These are phyloP conservation scores for Lotmaria passim DNA, from an alignment of 208 protist species.

Conservation along the genomic window DNA sequence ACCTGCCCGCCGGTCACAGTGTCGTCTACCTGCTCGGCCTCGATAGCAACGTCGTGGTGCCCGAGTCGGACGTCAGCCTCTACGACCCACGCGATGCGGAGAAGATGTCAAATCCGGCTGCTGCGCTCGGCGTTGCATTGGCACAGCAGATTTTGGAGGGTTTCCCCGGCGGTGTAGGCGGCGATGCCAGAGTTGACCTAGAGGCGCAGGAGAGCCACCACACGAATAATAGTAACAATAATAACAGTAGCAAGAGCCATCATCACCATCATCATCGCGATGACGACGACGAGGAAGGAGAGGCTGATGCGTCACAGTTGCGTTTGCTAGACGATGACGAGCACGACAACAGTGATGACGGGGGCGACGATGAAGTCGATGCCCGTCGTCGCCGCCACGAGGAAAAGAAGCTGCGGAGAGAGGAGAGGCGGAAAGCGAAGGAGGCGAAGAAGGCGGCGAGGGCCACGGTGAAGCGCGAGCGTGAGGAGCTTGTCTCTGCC, in stretches of 20 bases:
- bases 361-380: not conserved
- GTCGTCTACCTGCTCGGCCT: slow-evolving; percentile 83
- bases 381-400: slow-evolving; percentile 24
- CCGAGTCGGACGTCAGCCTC: slow-evolving; percentile 48
- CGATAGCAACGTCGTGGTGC: slow-evolving; percentile 66
- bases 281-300: not conserved
- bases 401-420: slow-evolving; percentile 24
- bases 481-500: slow-evolving; percentile 23
- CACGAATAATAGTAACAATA: no score
- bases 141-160: slow-evolving; percentile 62
- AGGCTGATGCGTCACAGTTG: not conserved
- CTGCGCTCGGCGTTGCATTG: slow-evolving; percentile 53
- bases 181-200: slow-evolving; percentile 4
- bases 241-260: no score
- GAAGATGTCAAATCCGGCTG: slow-evolving; percentile 57
- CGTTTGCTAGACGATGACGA: slow-evolving; percentile 3
- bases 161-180: not conserved
- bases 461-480: slow-evolving; percentile 27
- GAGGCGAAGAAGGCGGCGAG: slow-evolving; percentile 25
- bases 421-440: slow-evolving; percentile 27
- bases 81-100: slow-evolving; percentile 59
- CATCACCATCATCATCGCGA: not conserved
- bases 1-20: slow-evolving; percentile 38
- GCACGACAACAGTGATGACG: not conserved
- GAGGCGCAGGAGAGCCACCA: not conserved